phyloP scores from a whole-genome alignment of 306 rosid genomes.

The Betula pendula region DNA sequence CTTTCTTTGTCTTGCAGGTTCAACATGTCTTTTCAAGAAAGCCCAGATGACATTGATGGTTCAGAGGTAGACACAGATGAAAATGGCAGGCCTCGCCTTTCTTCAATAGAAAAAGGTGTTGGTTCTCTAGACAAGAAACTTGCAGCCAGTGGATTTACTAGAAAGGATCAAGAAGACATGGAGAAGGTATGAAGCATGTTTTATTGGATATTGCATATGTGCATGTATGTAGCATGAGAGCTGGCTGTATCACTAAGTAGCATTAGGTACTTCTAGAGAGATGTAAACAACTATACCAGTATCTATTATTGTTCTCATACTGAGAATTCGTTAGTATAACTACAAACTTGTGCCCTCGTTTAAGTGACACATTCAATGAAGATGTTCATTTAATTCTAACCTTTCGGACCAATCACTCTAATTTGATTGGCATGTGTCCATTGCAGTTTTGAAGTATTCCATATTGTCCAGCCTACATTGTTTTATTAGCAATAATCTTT shows the following conservation, averaged over 20 bases:
- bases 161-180: slow-evolving; percentile 71
- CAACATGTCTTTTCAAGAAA: slow-evolving; percentile 65
- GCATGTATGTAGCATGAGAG: background rate
- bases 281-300: background rate
- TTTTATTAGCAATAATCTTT: background rate
- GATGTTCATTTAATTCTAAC: background rate
- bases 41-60: slow-evolving; percentile 49
- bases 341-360: background rate
- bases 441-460: no score
- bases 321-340: background rate
- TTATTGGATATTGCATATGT: background rate
- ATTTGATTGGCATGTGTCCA: background rate
- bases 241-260: no score
- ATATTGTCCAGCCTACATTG: no score
- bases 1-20: slow-evolving; percentile 54
- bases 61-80: slow-evolving; percentile 51
- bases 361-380: background rate
- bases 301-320: background rate
- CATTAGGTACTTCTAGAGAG: background rate
- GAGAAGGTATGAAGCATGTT: slow-evolving; percentile 56
- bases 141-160: slow-evolving; percentile 89
- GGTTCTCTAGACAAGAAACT: slow-evolving; percentile 84
- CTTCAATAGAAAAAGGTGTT: slow-evolving; percentile 56
- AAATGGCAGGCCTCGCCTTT: slow-evolving; percentile 61
- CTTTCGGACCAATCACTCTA: background rate